These are phyloP conservation scores for Ceratocystis huliohia DNA, from an alignment of 2,329 filamentous ascomycete genomes.

Conservation along the genomic window DNA sequence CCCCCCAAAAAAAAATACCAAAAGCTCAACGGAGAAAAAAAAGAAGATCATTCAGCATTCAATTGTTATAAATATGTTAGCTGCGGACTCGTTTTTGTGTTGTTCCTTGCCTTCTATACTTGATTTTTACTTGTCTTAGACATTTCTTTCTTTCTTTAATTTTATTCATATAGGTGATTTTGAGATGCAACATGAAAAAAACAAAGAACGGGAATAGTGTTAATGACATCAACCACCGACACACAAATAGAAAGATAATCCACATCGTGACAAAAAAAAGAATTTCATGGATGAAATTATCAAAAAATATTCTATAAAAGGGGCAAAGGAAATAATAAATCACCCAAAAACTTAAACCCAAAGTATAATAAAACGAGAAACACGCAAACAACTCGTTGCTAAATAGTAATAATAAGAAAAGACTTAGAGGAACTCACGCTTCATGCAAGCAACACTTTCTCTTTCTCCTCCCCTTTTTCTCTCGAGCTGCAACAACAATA, in stretches of 20 bases:
- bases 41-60: background rate
- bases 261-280: no score
- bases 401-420: background rate
- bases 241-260: no score
- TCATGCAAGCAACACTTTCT: background rate
- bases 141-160: background rate
- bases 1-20: background rate
- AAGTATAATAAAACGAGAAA: background rate
- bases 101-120: background rate
- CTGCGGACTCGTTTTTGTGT: background rate
- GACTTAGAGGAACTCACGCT: background rate
- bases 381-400: background rate
- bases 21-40: constrained; percentile 4
- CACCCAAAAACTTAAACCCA: background rate
- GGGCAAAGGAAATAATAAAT: background rate
- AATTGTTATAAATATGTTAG: constrained; percentile 1
- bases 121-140: background rate
- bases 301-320: no score
- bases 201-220: no score
- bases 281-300: no score
- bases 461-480: no score
- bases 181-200: no score
- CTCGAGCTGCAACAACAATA: no score
- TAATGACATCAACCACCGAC: no score
- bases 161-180: no score